Evolutionary conservation across 352 stramenopile species (phyloP).

Genomic region (Phytopythium cucurbitacearum): DNA sequence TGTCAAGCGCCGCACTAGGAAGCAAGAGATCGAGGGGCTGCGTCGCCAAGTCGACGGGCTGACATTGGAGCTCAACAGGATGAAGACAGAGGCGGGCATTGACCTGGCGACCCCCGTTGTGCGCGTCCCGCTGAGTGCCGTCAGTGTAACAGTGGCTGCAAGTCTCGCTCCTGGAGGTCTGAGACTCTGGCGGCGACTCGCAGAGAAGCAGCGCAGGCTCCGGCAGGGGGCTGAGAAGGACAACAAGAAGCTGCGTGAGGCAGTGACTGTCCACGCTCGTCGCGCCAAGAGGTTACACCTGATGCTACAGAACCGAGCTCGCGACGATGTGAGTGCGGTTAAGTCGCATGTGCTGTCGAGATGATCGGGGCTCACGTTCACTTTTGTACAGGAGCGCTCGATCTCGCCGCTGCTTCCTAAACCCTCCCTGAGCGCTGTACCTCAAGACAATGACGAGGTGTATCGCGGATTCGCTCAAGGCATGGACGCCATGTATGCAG

Average conservation of each 20-base stretch:
- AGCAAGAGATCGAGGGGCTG: not conserved
- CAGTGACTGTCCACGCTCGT: not conserved
- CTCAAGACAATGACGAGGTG: not conserved
- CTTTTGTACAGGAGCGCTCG: not conserved
- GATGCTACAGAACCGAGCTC: not conserved
- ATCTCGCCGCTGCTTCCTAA: not conserved
- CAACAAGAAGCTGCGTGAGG: not conserved
- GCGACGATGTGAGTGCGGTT: not conserved
- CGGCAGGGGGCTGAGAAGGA: not conserved
- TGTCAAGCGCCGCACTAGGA: not conserved
- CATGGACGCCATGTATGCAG: slow-evolving; percentile 1
- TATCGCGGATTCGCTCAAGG: not conserved
- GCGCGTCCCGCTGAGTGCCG: not conserved
- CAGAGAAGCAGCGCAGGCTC: not conserved
- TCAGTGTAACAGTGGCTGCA: no score
- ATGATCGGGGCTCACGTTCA: no score
- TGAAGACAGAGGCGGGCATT: slow-evolving; percentile 3
- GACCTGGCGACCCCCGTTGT: not conserved
- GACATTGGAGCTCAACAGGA: not conserved
- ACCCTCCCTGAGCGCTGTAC: not conserved
- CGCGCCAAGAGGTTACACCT: not conserved
- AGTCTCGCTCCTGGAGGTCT: no score
- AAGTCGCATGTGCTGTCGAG: no score
- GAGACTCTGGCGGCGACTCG: no score
- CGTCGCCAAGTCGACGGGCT: not conserved